phyloP scores from a whole-genome alignment of 1,139 yeast species.

The Saccharomyces hybrid region DNA sequence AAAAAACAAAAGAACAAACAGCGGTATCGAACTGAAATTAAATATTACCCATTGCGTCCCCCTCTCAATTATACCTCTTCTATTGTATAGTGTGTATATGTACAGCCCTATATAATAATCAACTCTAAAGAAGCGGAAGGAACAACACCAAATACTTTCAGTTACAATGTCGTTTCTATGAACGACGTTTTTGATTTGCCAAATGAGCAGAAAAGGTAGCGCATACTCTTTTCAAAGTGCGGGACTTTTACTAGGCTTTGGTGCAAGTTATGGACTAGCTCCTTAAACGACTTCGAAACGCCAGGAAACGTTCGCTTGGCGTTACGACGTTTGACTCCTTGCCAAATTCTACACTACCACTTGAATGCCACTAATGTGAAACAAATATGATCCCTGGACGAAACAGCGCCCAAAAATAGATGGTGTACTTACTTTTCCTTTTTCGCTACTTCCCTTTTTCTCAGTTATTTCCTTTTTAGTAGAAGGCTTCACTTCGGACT shows the following conservation, averaged over 20 bases:
- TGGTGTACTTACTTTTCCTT: not conserved
- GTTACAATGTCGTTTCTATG: no score
- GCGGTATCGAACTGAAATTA: not conserved
- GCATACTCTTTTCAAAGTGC: no score
- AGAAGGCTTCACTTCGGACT: not conserved
- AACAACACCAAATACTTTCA: no score
- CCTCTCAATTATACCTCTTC: not conserved
- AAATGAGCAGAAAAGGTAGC: not conserved
- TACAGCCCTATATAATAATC: not conserved
- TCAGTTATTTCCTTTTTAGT: not conserved
- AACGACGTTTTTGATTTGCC: not conserved
- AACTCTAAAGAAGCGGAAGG: not conserved
- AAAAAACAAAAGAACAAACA: not conserved
- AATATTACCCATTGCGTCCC: not conserved
- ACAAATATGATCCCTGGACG: not conserved
- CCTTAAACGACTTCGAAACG: not conserved
- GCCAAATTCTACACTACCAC: not conserved
- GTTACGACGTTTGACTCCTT: not conserved
- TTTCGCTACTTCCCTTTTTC: not conserved
- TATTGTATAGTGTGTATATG: not conserved
- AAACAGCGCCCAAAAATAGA: not conserved
- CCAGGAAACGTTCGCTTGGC: not conserved
- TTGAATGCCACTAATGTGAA: not conserved
- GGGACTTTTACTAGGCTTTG: no score
- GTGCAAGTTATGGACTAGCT: no score